A percentile compares a stretch with the other conserved stretches of the same genome.
Evolutionary conservation across 2,329 filamentous ascomycete genomes (phyloP).

Genomic region (Fusarium dlaminii): DNA sequence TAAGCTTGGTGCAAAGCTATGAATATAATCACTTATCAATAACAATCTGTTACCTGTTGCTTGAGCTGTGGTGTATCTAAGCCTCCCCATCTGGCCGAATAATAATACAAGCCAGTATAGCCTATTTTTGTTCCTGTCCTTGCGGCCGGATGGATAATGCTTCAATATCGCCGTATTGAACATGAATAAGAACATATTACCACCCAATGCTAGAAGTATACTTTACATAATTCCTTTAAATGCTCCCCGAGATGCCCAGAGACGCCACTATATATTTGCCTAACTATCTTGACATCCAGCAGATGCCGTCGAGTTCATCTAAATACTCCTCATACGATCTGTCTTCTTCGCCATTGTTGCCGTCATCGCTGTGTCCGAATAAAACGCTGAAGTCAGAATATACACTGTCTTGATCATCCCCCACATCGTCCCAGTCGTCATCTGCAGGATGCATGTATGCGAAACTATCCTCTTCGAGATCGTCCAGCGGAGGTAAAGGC

Average conservation of each 20-base stretch:
- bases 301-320: constrained; percentile 65
- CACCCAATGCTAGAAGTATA: constrained; percentile 8
- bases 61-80: constrained; percentile 9
- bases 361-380: constrained; percentile 52
- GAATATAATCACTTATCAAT: background rate
- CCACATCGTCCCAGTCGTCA: constrained; percentile 53
- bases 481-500: constrained; percentile 40
- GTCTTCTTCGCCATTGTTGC: constrained; percentile 46
- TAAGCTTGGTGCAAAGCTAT: constrained; percentile 30
- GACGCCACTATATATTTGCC: background rate
- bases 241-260: constrained; percentile 2
- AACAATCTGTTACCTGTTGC: background rate
- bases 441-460: constrained; percentile 60
- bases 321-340: constrained; percentile 64
- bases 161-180: constrained; percentile 11
- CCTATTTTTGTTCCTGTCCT: background rate
- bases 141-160: background rate
- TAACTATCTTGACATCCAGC: constrained; percentile 51
- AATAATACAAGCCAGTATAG: background rate
- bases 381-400: constrained; percentile 65
- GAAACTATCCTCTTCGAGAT: constrained; percentile 57
- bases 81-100: background rate
- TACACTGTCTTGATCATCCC: constrained; percentile 59
- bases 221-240: constrained; percentile 24
- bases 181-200: constrained; percentile 10